Evolutionary conservation across 2,329 filamentous ascomycete species (phyloP).

Genomic region (Huntiella moniliformis): DNA sequence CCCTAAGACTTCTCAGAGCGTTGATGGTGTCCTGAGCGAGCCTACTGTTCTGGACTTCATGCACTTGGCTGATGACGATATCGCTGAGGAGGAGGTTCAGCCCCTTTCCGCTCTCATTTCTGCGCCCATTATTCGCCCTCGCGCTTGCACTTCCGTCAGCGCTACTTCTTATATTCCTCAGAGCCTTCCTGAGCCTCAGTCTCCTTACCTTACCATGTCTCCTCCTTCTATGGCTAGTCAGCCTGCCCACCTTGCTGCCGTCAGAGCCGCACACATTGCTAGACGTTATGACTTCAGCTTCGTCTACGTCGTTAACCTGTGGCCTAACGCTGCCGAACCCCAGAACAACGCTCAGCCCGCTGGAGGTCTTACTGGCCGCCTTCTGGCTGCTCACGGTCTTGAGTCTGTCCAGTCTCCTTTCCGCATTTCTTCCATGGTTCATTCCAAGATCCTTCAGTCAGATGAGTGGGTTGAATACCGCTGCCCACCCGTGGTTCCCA

Average conservation of each 20-base stretch:
- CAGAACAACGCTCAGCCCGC: slow-evolving; percentile 3
- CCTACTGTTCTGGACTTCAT: slow-evolving; percentile 36
- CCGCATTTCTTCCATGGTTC: slow-evolving; percentile 30
- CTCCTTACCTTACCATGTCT: slow-evolving; percentile 24
- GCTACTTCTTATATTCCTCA: too few species aligned
- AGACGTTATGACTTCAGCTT: slow-evolving; percentile 37
- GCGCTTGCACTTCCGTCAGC: neutral
- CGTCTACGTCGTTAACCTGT: slow-evolving; percentile 39
- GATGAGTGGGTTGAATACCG: slow-evolving; percentile 35
- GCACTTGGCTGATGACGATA: slow-evolving; percentile 36
- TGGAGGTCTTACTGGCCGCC: slow-evolving; percentile 26
- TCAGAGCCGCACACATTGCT: slow-evolving; percentile 36
- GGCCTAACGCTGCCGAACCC: slow-evolving; percentile 23
- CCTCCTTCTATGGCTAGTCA: slow-evolving; percentile 24
- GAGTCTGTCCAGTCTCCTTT: slow-evolving; percentile 32
- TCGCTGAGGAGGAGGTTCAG: slow-evolving; percentile 25
- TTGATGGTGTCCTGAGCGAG: slow-evolving; percentile 24
- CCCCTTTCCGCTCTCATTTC: slow-evolving; percentile 1
- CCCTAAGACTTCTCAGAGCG: slow-evolving; percentile 8
- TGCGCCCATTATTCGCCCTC: slow-evolving; percentile 3
- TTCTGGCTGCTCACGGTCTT: slow-evolving; percentile 36
- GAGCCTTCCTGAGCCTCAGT: slow-evolving; percentile 5
- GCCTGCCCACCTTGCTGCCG: slow-evolving; percentile 29
- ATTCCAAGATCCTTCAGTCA: slow-evolving; percentile 29
- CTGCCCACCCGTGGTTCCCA: slow-evolving; percentile 21